Evolutionary conservation across 73 alveolate species (phyloP).

Genomic region (Paramecium octaurelia): DNA sequence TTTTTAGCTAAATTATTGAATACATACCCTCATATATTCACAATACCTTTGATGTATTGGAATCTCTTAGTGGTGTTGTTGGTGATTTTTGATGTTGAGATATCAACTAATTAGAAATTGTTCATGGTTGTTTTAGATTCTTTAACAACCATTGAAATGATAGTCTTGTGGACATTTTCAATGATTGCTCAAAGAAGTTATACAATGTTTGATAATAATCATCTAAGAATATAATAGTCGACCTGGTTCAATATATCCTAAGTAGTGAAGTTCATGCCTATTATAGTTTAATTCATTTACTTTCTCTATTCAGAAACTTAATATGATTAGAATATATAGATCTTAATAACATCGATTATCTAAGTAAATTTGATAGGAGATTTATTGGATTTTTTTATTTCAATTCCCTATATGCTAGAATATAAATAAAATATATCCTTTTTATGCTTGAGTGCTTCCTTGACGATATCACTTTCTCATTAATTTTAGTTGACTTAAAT

Average conservation of each 20-base stretch:
- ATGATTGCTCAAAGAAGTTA: not conserved
- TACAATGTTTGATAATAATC: not conserved
- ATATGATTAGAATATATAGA: not conserved
- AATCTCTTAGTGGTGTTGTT: not conserved
- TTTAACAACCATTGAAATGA: not conserved
- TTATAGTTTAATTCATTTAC: not conserved
- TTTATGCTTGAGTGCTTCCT: not conserved
- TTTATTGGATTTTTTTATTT: not conserved
- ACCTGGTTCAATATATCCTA: not conserved
- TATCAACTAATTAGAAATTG: not conserved
- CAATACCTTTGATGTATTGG: conserved; percentile 30
- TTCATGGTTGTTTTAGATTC: not conserved
- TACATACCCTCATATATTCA: not conserved
- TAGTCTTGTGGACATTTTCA: not conserved
- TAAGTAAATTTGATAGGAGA: not conserved
- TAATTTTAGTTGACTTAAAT: not conserved
- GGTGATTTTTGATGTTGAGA: not conserved
- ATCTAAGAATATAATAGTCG: not conserved
- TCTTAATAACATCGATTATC: not conserved
- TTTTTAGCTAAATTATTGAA: not conserved
- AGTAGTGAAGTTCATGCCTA: conserved; percentile 7
- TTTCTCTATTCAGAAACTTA: not conserved
- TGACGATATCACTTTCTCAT: not conserved
- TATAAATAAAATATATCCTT: not conserved
- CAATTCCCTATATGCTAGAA: not conserved